These are phyloP conservation scores for Pharus latifolius DNA, from an alignment of 176 grass and related monocot genomes.

Conservation along the genomic window DNA sequence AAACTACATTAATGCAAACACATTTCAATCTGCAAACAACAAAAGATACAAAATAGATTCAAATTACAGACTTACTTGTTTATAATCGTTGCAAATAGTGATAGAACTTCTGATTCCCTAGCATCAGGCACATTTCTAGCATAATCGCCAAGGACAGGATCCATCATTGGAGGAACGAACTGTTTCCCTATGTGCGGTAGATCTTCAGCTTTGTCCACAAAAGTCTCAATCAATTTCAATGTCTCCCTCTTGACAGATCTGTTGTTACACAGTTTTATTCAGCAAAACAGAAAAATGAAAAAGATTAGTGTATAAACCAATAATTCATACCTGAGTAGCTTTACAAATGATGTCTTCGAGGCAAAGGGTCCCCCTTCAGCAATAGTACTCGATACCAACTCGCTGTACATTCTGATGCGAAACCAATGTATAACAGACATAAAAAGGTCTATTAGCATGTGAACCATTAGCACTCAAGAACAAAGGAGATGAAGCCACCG, in stretches of 20 bases:
- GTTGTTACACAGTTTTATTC: conserved; percentile 17
- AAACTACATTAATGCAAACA: neutral
- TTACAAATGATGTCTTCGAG: conserved; percentile 94
- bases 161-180: conserved; percentile 99
- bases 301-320: neutral
- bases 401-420: conserved; percentile 93
- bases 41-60: neutral
- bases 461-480: neutral
- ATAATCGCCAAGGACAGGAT: conserved; percentile 91
- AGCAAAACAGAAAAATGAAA: neutral
- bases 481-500: neutral
- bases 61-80: conserved; percentile 65
- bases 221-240: conserved; percentile 96
- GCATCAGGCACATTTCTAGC: conserved; percentile 98
- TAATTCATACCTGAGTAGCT: conserved; percentile 66
- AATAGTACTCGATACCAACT: conserved; percentile 94
- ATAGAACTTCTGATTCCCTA: conserved; percentile 99
- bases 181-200: conserved; percentile 85
- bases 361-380: conserved; percentile 95
- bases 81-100: conserved; percentile 90
- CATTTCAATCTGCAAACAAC: neutral
- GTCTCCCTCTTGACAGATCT: conserved; percentile 99
- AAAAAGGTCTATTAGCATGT: neutral
- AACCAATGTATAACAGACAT: neutral
- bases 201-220: conserved; percentile 99